A percentile compares a stretch with the other conserved stretches of the same genome.
Evolutionary conservation across 306 rosid genomes (phyloP).

Genomic region (Citrullus amarus): DNA sequence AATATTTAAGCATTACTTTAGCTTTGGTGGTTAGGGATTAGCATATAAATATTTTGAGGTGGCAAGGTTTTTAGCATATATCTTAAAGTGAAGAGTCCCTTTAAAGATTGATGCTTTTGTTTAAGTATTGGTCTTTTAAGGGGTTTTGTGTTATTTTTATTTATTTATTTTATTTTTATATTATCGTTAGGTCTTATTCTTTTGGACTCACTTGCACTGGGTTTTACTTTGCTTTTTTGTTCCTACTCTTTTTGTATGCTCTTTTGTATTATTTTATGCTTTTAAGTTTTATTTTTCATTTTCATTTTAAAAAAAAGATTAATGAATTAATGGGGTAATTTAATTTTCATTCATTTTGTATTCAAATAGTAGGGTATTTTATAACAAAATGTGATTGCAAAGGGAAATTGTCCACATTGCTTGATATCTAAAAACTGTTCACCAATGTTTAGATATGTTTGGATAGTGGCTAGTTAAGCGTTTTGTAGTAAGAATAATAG

Average conservation of each 20-base stretch:
- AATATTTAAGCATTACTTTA: not conserved
- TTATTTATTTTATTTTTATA: not conserved
- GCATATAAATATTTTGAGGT: not conserved
- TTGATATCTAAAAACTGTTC: no score
- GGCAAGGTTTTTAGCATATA: not conserved
- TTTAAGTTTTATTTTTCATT: not conserved
- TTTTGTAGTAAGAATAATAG: not conserved
- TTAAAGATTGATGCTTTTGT: not conserved
- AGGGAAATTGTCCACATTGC: no score
- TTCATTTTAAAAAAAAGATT: no score
- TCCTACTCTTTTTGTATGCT: no score
- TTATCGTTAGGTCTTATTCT: not conserved
- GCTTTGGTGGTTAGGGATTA: not conserved
- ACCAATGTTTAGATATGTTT: no score
- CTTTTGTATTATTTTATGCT: not conserved
- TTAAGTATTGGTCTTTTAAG: not conserved
- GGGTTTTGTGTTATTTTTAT: no score
- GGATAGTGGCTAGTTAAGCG: no score
- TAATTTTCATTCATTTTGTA: not conserved
- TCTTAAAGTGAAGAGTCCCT: not conserved
- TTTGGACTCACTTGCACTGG: not conserved
- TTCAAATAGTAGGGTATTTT: not conserved
- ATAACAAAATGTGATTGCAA: not conserved
- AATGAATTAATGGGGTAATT: no score
- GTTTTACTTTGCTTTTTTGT: not conserved